Base-by-base conservation (phyloP, 1,284 basidiomycete genomes). In the Irpex sp. region DNA sequence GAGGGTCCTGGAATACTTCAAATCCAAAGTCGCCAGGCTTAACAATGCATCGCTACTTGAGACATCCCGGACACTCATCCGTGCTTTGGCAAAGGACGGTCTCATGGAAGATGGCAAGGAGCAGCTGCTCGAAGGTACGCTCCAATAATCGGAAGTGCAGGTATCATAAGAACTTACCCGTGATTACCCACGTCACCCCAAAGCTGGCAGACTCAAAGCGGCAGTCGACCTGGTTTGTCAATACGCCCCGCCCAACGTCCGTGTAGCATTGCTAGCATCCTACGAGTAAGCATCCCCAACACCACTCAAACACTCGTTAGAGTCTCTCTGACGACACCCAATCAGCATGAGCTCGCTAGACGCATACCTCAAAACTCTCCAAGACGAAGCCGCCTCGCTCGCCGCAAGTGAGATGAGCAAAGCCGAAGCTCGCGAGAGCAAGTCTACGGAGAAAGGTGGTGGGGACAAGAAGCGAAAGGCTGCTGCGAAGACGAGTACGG, bases 71-170 rank as follows among this genome's bases (percentile, higher is more conserved):
- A 84, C 84, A 4, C 67, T 90, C 19, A 76, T 81, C 28, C 80
- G 90, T 18, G 77, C 72, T 55, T 75, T 93, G 47, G 89, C 88
- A 2, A 90, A 83, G 67, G 87, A 93, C 64, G 90, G 85, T 0
- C 73, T 93, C 2, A 84, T 90, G 80, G 90, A 90, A 10, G 86
- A 89, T 63, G 84, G 82, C 1, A 82, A 84, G 62, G 88, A 90
- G 64, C 72, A 75, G 3, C 70, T 92, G n/a, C 75, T 90, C 14
- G 72, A 81, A 67, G 70, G 91, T 91, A 68, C 61, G 81, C 75
- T 19, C 10, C 9, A n/a, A 12, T 12, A 8, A 5, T 7, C 5
- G 39, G 52, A 28, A n/a, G n/a, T n/a, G n/a, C n/a, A n/a, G n/a
- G n/a, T n/a, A n/a, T n/a, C n/a, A n/a, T n/a, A n/a, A n/a, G n/a